Evolutionary conservation across 805 yeast species (phyloP).

Genomic region (Helenozyma rhizophorensis): DNA sequence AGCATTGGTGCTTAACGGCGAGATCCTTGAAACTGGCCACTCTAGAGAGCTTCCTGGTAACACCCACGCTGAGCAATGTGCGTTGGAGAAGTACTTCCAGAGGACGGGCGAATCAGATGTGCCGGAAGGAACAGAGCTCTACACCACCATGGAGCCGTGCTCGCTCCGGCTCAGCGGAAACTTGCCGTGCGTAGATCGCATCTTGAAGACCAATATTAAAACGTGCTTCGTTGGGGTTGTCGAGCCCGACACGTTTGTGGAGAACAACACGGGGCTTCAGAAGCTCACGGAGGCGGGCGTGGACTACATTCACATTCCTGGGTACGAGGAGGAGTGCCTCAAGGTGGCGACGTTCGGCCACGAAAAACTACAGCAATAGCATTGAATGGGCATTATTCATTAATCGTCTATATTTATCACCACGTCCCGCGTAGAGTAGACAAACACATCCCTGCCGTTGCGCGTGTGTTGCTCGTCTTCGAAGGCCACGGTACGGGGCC

Average conservation of each 20-base stretch:
- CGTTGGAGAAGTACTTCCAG: slow-evolving; percentile 66
- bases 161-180: slow-evolving; percentile 86
- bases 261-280: slow-evolving; percentile 59
- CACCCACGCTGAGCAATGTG: slow-evolving; percentile 97
- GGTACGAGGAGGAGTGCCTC: slow-evolving; percentile 69
- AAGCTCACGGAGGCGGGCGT: slow-evolving; percentile 55
- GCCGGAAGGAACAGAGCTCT: slow-evolving; percentile 76
- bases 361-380: slow-evolving; percentile 18
- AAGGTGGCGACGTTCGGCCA: slow-evolving; percentile 75
- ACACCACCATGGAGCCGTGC: slow-evolving; percentile 98
- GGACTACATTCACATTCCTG: slow-evolving; percentile 76
- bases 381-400: background rate
- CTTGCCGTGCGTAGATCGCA: slow-evolving; percentile 79
- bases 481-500: background rate
- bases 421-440: slow-evolving; percentile 36
- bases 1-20: slow-evolving; percentile 57
- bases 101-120: slow-evolving; percentile 35
- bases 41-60: slow-evolving; percentile 91
- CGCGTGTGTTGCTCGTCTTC: slow-evolving; percentile 1
- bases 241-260: slow-evolving; percentile 89
- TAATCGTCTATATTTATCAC: slow-evolving; percentile 17
- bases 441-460: slow-evolving; percentile 26
- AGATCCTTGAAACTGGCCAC: slow-evolving; percentile 74
- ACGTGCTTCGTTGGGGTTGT: slow-evolving; percentile 87
- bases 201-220: slow-evolving; percentile 52